Conservation (phyloP, 2,329 filamentous ascomycete genomes). For the Claviceps sp. region DNA sequence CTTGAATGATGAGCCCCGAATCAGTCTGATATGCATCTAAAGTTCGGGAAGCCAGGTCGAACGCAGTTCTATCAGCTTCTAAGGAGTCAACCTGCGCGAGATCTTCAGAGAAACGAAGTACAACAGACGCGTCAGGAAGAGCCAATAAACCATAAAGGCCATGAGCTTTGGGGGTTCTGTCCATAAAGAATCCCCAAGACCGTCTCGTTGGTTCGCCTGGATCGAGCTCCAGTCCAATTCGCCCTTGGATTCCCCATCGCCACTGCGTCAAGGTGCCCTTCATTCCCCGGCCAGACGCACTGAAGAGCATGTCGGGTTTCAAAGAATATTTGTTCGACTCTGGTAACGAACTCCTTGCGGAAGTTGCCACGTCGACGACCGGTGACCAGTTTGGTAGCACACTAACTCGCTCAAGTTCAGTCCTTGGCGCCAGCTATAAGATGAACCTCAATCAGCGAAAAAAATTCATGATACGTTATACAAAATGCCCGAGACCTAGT, state of each 20-base stretch:
- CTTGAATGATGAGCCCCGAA: slow-evolving; percentile 32
- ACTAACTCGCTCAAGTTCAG: slow-evolving; percentile 28
- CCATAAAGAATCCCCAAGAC: slow-evolving; percentile 36
- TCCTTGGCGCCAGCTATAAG: slow-evolving; percentile 38
- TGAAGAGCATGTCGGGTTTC: slow-evolving; percentile 44
- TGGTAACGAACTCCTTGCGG: background rate
- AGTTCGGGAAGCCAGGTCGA: slow-evolving; percentile 41
- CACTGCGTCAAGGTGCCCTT: slow-evolving; percentile 55
- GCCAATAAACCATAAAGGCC: slow-evolving; percentile 30
- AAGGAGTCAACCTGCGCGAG: slow-evolving; percentile 31
- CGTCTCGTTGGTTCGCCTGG: slow-evolving; percentile 34
- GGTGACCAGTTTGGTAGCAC: slow-evolving; percentile 51
- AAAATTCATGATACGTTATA: slow-evolving; percentile 3
- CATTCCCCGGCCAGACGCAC: slow-evolving; percentile 49
- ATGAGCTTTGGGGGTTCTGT: slow-evolving; percentile 8
- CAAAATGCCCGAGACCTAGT: slow-evolving; percentile 1
- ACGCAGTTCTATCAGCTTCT: slow-evolving; percentile 25
- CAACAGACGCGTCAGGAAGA: slow-evolving; percentile 32
- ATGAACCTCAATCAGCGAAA: background rate
- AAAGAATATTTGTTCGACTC: slow-evolving; percentile 13
- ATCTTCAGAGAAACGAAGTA: slow-evolving; percentile 35
- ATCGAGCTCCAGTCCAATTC: slow-evolving; percentile 45
- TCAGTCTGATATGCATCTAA: slow-evolving; percentile 28
- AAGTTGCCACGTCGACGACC: slow-evolving; percentile 38
- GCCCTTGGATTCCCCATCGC: slow-evolving; percentile 55